Evolutionary conservation across 1,284 basidiomycete genomes (phyloP).

Genomic region (Phellopilus nigrolimitatus): DNA sequence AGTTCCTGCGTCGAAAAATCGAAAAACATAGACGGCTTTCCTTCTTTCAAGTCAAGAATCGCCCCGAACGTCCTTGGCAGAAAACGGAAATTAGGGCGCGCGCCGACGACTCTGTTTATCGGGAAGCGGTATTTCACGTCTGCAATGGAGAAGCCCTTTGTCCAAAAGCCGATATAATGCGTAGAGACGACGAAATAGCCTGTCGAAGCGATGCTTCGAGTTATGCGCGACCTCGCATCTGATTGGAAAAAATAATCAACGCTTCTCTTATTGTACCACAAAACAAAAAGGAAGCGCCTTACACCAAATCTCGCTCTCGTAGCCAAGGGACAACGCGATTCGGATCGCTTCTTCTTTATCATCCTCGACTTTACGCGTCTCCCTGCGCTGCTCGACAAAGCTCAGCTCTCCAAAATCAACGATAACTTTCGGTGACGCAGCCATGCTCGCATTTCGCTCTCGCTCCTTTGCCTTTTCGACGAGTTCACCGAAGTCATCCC

Average conservation of each 20-base stretch:
- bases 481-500: slow-evolving; percentile 9
- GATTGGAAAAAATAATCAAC: slow-evolving; percentile 1
- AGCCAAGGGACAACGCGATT: slow-evolving; percentile 31
- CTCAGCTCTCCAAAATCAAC: slow-evolving; percentile 42
- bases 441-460: slow-evolving; percentile 18
- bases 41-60: slow-evolving; percentile 44
- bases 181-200: slow-evolving; percentile 44
- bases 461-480: slow-evolving; percentile 29
- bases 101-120: slow-evolving; percentile 39
- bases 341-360: slow-evolving; percentile 32
- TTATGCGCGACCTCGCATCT: slow-evolving; percentile 38
- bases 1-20: slow-evolving; percentile 41
- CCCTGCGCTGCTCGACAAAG: slow-evolving; percentile 28
- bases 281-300: slow-evolving; percentile 26
- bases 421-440: slow-evolving; percentile 23
- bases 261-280: neutral
- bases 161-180: slow-evolving; percentile 46
- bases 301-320: slow-evolving; percentile 42
- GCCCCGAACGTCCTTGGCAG: slow-evolving; percentile 42
- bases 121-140: slow-evolving; percentile 49
- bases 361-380: slow-evolving; percentile 21
- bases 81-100: slow-evolving; percentile 31
- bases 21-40: slow-evolving; percentile 45
- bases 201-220: slow-evolving; percentile 32
- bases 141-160: slow-evolving; percentile 38